Evolutionary conservation across 2,329 filamentous ascomycete species (phyloP).

Genomic region (Daldinia sp.): DNA sequence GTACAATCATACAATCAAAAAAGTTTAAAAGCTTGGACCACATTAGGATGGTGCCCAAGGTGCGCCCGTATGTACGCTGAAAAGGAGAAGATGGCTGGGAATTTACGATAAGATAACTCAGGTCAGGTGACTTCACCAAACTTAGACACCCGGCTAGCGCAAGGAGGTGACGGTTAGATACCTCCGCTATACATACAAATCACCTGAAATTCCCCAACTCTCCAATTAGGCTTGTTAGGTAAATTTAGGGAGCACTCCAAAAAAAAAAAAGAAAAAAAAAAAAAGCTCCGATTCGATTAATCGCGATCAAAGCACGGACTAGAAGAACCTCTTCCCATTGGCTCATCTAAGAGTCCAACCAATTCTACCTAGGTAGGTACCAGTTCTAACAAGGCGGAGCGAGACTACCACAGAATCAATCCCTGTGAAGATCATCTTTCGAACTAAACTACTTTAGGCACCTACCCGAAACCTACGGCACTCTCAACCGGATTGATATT

Average conservation of each 20-base stretch:
- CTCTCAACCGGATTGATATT: constrained; percentile 34
- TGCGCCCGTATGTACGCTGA: too few relatives aligned
- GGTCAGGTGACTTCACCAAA: constrained; percentile 29
- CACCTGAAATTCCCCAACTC: too few relatives aligned
- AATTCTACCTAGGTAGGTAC: too few relatives aligned
- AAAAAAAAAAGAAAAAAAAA: not conserved
- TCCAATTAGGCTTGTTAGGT: constrained; percentile 16
- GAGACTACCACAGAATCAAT: constrained; percentile 9
- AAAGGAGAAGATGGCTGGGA: not conserved
- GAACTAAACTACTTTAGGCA: constrained; percentile 38
- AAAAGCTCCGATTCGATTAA: constrained; percentile 32
- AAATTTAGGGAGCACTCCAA: too few relatives aligned
- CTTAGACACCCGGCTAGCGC: too few relatives aligned
- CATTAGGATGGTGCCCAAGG: not conserved
- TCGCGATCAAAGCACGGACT: constrained; percentile 6
- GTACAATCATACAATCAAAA: too few relatives aligned
- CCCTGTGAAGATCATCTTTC: constrained; percentile 28
- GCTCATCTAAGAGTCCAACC: constrained; percentile 28
- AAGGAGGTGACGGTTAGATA: too few relatives aligned
- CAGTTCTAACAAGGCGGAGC: constrained; percentile 4
- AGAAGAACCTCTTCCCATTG: constrained; percentile 16
- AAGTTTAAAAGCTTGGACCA: constrained; percentile 29
- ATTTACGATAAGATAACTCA: not conserved
- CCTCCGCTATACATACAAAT: constrained; percentile 16
- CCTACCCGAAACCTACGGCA: constrained; percentile 37